Base-by-base conservation (phyloP, 78 protist genomes). In the Monocercomonoides exilis region DNA sequence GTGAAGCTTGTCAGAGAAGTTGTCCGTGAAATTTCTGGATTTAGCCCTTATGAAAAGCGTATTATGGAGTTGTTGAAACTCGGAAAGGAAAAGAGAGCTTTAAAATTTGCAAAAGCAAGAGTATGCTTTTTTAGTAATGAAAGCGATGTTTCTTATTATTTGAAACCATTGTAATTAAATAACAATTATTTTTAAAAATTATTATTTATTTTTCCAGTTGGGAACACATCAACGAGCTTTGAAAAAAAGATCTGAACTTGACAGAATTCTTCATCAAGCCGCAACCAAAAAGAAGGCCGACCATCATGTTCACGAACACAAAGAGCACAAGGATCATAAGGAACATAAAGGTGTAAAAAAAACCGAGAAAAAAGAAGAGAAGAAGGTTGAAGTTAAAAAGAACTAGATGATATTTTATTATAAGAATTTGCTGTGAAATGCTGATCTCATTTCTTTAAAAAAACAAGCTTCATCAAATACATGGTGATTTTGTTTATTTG, bases 141-240 rank as follows among this genome's bases (percentile, higher is more conserved):
- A n/a, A n/a, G n/a, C n/a, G n/a, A n/a, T n/a, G n/a, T n/a, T n/a
- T n/a, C 6, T 21, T 54, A 29, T 21, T 54, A 54, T 54, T 54
- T 21, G 11, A 54, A 54, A 29, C 11, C 70, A 54, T 54, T 54
- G 21, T 54, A 54, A 11, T 54, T 21, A 29, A 54, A 21, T 32
- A 33, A 38, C 11, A 41, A 33, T 79, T 21, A 38, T 33, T 6
- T 41, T 79, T 33, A n/a, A n/a, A n/a, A n/a, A 33, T 79, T 21
- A 32, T 79, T 41, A 38, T 6, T 4, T 79, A 6, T n/a, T n/a
- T n/a, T n/a, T n/a, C n/a, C n/a, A 79, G 82, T 77, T 84, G 42
- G 86, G 86, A 32, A 84, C 86, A 43, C 86, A 84, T 33, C 33
- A 84, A 21, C 4, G 86, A n/a, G 86, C 86, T 34, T 33, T 54